Percentiles rank a stretch among this genome's conserved stretches.
Evolutionary conservation across 1,284 basidiomycete genomes (phyloP).

Genomic region (Hemileia vastatrix): DNA sequence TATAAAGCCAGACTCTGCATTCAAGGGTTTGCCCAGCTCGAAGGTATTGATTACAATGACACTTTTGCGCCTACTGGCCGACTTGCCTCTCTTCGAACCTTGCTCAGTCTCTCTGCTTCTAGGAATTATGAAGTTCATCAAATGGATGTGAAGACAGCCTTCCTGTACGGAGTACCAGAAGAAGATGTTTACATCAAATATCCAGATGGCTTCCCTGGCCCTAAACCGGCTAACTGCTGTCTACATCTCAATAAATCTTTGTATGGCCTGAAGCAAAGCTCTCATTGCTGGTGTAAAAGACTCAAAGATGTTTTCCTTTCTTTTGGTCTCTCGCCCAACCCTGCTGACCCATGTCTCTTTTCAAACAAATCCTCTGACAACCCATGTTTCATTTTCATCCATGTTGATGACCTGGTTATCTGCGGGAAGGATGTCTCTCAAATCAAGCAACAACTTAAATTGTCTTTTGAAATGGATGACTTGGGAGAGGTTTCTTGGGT

Average conservation of each 20-base stretch:
- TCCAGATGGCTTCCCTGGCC: not conserved
- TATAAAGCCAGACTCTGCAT: not conserved
- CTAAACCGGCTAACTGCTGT: not conserved
- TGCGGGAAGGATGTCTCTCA: not conserved
- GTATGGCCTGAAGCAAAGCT: not conserved
- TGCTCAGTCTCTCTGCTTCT: not conserved
- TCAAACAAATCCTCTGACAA: not conserved
- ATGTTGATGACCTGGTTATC: conserved; percentile 10
- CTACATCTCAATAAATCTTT: not conserved
- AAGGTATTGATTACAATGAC: conserved; percentile 1
- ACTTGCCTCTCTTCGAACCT: not conserved
- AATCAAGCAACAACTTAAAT: not conserved
- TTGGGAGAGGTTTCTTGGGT: not conserved
- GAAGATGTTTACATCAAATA: not conserved
- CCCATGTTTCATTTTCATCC: not conserved
- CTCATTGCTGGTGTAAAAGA: not conserved
- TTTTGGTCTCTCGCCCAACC: not conserved
- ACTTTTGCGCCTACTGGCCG: conserved; percentile 3
- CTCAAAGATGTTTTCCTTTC: conserved; percentile 8
- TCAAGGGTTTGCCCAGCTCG: not conserved
- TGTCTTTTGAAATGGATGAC: conserved; percentile 8
- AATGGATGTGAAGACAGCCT: not conserved
- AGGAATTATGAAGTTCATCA: not conserved
- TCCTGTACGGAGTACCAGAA: not conserved
- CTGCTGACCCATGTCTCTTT: not conserved